Evolutionary conservation across 805 yeast genomes (phyloP), one percentile per base, ranked within the genome.

Genomic region (Kazachstania bromeliacearum): DNA sequence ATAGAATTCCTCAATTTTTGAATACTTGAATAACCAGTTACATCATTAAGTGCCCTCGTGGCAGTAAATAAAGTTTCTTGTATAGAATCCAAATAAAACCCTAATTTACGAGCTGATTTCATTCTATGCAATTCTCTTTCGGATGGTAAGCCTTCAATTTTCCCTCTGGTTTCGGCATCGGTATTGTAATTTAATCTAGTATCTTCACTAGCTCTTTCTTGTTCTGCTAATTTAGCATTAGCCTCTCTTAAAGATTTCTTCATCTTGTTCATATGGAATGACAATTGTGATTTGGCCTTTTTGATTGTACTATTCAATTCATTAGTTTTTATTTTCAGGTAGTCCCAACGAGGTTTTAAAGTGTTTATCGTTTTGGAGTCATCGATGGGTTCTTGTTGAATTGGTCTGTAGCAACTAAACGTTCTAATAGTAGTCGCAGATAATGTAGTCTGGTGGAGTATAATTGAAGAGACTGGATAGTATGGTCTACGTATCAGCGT

Each of bases 1-100:
- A 92, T 85, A 2, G 72, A 60, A 20, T 64, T 55, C 57, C 85
- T 79, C 47, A 89, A 60, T 39, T 68, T 65, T 51, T 84, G 94
- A 38, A 92, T 84, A 14, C 78, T 67, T 0, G 85, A 71, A 57
- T 92, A 92, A 0, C 98, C 98, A 0, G 98, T 89, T 8, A 87
- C 78, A 47, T 87, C 95, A 51, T 92, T 92, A 23, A 89, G 66
- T 2, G 88, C 73, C 41, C 74, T 68, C 0, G 84, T 71, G 0
- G 83, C 79, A 0, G 75, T 68, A 36, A 71, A 66, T 5, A 77
- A 64, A 1, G 82, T 69, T 13, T 68, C 75, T 41, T 70, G 79
- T 29, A 77, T 51, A 2, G 78, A 73, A 40, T 68, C 73, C 16
- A 77, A 61, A 48, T 70, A 71, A n/a, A 59, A 45, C 28, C 64